Base-by-base conservation (phyloP, 2,329 filamentous ascomycete species). In the Pyrenophora teres region DNA sequence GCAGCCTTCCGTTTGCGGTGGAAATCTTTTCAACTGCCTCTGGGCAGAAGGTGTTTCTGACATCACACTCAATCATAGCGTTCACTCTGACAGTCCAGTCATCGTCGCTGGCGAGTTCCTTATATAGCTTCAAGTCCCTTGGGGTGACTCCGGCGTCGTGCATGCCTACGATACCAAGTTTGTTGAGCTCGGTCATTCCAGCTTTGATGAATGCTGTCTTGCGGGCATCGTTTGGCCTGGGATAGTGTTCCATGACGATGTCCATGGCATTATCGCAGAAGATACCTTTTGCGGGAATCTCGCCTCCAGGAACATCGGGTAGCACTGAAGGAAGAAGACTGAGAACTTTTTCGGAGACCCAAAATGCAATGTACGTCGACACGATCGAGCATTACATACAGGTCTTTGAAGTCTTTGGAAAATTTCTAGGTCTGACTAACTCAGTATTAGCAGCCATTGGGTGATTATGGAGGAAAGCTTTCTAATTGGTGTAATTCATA, bases 211-310 rank as follows among this genome's bases (percentile, higher is more conserved):
- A 85, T 19, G 68, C 70, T 4, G 77, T 76, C 63, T 84, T 87
- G 57, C 77, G 79, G n/a, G 77, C 76, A 4, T 69, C 71, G 38
- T 75, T 76, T 0, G 85, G 83, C 50, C 80, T 80, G 1, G 86
- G 85, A 76, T 84, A 87, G 15, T 82, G 61, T 2, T 76, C 72
- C 50, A 78, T 75, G 31, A 88, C 78, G 43, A 86, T 69, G 37
- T 86, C 83, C 81, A 89, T 88, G 19, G 87, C 86, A 64, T 89
- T 89, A 69, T 90, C 87, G 65, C 87, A 90, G 60, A 89, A 89
- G 8, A 89, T 86, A 36, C 87, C 87, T 62, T 81, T 78, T 0
- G 84, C 84, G 0, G 86, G 86, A 9, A 88, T 80, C 52, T 88
- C 84, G 1, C 87, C 87, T 9, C 86, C 87, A 1, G 85, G 83